phyloP scores from a whole-genome alignment of 257 asterid genomes.

The Orobanche coerulescens region DNA sequence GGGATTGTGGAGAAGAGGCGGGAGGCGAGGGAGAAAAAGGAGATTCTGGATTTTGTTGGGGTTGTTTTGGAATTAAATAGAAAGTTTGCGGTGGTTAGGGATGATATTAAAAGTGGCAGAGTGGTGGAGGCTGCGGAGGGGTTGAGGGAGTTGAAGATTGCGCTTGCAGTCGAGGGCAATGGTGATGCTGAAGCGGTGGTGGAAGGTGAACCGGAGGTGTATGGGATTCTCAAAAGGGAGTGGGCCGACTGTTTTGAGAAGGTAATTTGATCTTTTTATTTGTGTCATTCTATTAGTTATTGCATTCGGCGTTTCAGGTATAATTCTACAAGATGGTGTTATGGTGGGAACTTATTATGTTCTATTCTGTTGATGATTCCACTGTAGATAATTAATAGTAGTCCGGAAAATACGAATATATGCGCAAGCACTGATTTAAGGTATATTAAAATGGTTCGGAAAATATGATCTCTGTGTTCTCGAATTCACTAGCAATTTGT shows the following conservation, averaged over 20 bases:
- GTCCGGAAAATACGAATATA: too few relatives aligned
- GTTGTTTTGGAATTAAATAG: slow-evolving; percentile 51
- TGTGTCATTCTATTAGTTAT: not conserved
- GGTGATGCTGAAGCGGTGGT: slow-evolving; percentile 28
- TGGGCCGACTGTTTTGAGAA: slow-evolving; percentile 75
- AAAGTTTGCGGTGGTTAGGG: slow-evolving; percentile 40
- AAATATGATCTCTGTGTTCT: too few relatives aligned
- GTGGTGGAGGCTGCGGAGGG: slow-evolving; percentile 66
- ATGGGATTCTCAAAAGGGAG: slow-evolving; percentile 50
- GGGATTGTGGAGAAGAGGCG: slow-evolving; percentile 57
- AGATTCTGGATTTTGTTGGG: slow-evolving; percentile 44
- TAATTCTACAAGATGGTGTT: not conserved
- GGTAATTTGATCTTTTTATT: slow-evolving; percentile 29
- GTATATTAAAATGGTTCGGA: too few relatives aligned
- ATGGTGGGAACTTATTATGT: not conserved
- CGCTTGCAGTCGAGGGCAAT: slow-evolving; percentile 42
- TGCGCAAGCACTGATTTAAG: not conserved
- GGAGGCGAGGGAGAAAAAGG: slow-evolving; percentile 65
- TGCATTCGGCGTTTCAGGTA: not conserved
- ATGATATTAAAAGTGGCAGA: slow-evolving; percentile 41
- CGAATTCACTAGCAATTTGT: too few relatives aligned
- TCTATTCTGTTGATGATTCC: not conserved
- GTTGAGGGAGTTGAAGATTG: slow-evolving; percentile 55
- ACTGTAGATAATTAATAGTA: not conserved
- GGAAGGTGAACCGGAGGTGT: slow-evolving; percentile 52